Base-by-base conservation (phyloP, 2,329 filamentous ascomycete genomes). In the Arthroderma sp. region DNA sequence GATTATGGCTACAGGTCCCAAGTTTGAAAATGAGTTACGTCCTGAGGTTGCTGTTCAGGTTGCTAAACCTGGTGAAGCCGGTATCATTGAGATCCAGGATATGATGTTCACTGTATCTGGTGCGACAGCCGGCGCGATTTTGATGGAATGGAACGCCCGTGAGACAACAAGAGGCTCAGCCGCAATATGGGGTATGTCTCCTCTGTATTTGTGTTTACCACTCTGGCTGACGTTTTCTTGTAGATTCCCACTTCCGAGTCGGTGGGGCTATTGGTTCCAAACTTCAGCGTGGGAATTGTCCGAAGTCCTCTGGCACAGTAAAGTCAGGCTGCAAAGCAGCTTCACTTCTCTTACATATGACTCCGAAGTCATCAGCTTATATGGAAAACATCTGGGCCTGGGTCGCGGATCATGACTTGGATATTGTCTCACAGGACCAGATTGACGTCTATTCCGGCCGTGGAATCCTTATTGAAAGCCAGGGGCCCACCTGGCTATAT, bases 401-500 rank as follows among this genome's bases (percentile, higher is more conserved):
- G 66, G 21, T 58, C 35, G 56, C 59, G 2, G 56, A 56, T 37
- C 56, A 58, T 28, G 53, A 60, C 41, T n/a, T 54, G 2, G 56
- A 58, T 44, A 28, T 49, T 17, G 33, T 38, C 9, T 37, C 51
- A 17, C 51, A 54, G 19, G 51, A 57, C 44, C 56, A 60, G 71
- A 86, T 93, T 70, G 85, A 88, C 73, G 73, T 80, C 59, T 79
- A 76, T 67, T 73, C 73, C 56, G 76, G 73, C 31, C 75, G 76
- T 53, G 78, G 76, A 58, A 71, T 81, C 61, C 70, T 80, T 8
- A 73, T 79, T 55, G 76, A 80, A 61, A 75, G 72, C 9, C 67
- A 72, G 56, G 72, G 71, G 2, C 65, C 63, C 1, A 52, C 43
- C 28, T 95, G 90, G 90, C 73, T 93, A 65, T 91, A 85, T 73